phyloP scores from a whole-genome alignment of 2,329 filamentous ascomycete species.

The Colletotrichum agaves region DNA sequence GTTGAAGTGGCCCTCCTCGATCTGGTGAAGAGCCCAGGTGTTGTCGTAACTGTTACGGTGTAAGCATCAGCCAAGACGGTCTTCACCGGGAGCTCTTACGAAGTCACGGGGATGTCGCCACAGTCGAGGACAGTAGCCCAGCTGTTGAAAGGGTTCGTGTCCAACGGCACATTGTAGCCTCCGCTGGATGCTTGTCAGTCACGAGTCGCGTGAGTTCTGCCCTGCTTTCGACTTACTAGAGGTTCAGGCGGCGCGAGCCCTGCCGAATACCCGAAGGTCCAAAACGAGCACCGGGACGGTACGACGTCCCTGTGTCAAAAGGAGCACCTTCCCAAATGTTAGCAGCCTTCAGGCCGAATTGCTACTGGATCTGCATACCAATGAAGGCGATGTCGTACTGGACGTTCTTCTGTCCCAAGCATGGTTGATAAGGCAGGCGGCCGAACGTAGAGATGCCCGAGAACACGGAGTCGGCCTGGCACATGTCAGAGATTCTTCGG shows the following conservation, averaged over 20 bases:
- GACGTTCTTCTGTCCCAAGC: slow-evolving; percentile 74
- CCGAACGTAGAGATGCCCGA: slow-evolving; percentile 90
- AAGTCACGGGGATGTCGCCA: slow-evolving; percentile 86
- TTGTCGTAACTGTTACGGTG: slow-evolving; percentile 75
- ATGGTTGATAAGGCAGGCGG: slow-evolving; percentile 80
- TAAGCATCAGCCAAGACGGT: neutral
- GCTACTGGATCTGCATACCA: slow-evolving; percentile 56
- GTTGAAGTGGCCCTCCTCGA: slow-evolving; percentile 84
- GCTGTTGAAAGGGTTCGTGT: slow-evolving; percentile 82
- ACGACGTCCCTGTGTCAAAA: slow-evolving; percentile 88
- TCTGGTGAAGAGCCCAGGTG: slow-evolving; percentile 82
- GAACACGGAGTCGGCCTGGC: slow-evolving; percentile 85
- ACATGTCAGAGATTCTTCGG: neutral
- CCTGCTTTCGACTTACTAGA: slow-evolving; percentile 73
- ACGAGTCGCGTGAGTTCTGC: slow-evolving; percentile 40
- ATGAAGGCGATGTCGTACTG: slow-evolving; percentile 89
- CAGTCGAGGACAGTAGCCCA: slow-evolving; percentile 86
- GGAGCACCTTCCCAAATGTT: slow-evolving; percentile 68
- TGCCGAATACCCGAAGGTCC: slow-evolving; percentile 87
- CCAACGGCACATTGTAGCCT: slow-evolving; percentile 85
- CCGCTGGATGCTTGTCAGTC: slow-evolving; percentile 66
- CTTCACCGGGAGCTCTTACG: slow-evolving; percentile 61
- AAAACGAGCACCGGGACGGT: slow-evolving; percentile 85
- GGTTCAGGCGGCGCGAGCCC: slow-evolving; percentile 85
- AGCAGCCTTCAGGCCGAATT: neutral